Evolutionary conservation across 805 yeast species (phyloP).

Genomic region (Hemisphaericaspora nanyangensis): DNA sequence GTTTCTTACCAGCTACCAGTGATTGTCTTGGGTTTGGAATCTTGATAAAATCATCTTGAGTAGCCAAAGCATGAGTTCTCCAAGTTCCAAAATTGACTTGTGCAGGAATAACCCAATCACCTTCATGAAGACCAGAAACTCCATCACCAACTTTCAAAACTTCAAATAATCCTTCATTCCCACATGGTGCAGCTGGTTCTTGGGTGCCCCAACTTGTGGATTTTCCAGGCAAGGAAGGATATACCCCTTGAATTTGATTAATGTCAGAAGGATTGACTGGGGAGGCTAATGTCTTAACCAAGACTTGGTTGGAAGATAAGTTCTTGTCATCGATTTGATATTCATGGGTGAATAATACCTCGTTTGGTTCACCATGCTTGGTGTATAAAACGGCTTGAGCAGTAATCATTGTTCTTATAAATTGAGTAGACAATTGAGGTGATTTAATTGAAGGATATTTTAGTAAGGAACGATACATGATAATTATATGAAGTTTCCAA

Average conservation of each 20-base stretch:
- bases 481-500: background rate
- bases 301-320: slow-evolving; percentile 30
- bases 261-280: slow-evolving; percentile 45
- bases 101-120: slow-evolving; percentile 87
- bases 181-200: slow-evolving; percentile 75
- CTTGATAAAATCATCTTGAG: slow-evolving; percentile 49
- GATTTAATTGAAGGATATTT: background rate
- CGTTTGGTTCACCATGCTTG: slow-evolving; percentile 63
- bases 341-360: slow-evolving; percentile 49
- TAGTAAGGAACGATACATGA: background rate
- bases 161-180: slow-evolving; percentile 94
- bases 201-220: slow-evolving; percentile 51
- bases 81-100: slow-evolving; percentile 87
- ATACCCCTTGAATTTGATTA: slow-evolving; percentile 45
- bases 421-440: slow-evolving; percentile 4
- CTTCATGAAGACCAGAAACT: slow-evolving; percentile 47
- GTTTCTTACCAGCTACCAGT: slow-evolving; percentile 27
- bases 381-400: slow-evolving; percentile 68
- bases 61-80: slow-evolving; percentile 62
- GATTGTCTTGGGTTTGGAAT: slow-evolving; percentile 53
- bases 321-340: slow-evolving; percentile 47
- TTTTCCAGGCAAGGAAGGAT: slow-evolving; percentile 46
- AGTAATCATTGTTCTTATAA: slow-evolving; percentile 35
- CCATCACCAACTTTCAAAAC: slow-evolving; percentile 63
- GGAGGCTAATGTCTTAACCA: slow-evolving; percentile 36